These are phyloP conservation scores for Microsporum canis DNA, from an alignment of 2,329 filamentous ascomycete species.

Conservation along the genomic window DNA sequence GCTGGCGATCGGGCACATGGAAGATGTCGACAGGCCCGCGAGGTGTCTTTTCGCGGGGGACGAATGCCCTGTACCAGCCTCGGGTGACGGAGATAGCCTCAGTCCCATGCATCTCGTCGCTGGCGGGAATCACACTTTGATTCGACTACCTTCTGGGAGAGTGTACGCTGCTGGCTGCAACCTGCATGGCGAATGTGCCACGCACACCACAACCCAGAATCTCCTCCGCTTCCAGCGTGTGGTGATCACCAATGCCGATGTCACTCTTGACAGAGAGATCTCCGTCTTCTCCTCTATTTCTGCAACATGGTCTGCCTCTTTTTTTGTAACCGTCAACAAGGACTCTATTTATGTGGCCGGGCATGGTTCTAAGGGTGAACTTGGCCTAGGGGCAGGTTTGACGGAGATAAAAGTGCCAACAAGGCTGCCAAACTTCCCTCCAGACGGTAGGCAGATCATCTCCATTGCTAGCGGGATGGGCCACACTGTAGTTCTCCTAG, in stretches of 20 bases:
- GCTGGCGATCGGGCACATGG: constrained; percentile 57
- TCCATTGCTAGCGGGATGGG: constrained; percentile 63
- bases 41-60: constrained; percentile 43
- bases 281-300: constrained; percentile 42
- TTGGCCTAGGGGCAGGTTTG: constrained; percentile 47
- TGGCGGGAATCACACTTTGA: constrained; percentile 79
- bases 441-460: constrained; percentile 45
- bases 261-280: constrained; percentile 7
- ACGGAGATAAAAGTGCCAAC: constrained; percentile 30
- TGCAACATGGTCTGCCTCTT: constrained; percentile 68
- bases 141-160: constrained; percentile 49
- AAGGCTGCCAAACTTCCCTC: constrained; percentile 53
- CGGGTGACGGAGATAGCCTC: constrained; percentile 1
- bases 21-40: constrained; percentile 59
- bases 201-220: background rate
- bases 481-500: constrained; percentile 63
- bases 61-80: constrained; percentile 15
- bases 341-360: constrained; percentile 52
- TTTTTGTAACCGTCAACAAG: constrained; percentile 44
- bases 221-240: constrained; percentile 21
- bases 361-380: constrained; percentile 56
- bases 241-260: constrained; percentile 14
- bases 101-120: constrained; percentile 36
- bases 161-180: constrained; percentile 58
- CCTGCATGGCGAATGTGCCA: constrained; percentile 34